Percentiles rank a stretch among this genome's conserved stretches.
phyloP scores from a whole-genome alignment of 805 yeast species.

The Henningerozyma blattae region DNA sequence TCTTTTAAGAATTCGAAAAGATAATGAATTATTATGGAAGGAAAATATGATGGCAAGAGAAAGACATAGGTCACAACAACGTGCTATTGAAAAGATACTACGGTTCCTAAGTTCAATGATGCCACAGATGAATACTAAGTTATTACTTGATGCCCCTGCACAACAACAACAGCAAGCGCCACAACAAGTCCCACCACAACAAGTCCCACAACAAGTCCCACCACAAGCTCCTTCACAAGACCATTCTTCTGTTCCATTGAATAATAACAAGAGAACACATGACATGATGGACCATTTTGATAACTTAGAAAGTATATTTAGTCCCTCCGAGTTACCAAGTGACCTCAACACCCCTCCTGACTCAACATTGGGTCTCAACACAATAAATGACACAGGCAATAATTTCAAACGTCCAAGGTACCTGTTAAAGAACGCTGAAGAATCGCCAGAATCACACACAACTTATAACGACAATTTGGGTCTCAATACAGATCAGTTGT shows the following conservation, averaged over 20 bases:
- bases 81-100: slow-evolving; percentile 76
- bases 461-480: background rate
- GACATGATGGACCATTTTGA: too few species aligned
- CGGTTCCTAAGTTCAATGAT: slow-evolving; percentile 71
- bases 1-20: slow-evolving; percentile 67
- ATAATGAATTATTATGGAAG: slow-evolving; percentile 84
- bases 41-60: slow-evolving; percentile 78
- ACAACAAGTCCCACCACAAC: too few species aligned
- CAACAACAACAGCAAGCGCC: too few species aligned
- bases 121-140: slow-evolving; percentile 11
- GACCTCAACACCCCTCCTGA: too few species aligned
- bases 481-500: background rate
- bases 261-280: too few species aligned
- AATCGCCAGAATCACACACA: background rate
- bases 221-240: too few species aligned
- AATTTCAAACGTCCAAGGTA: slow-evolving; percentile 5
- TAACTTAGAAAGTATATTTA: too few species aligned
- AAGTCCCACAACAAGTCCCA: too few species aligned
- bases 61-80: slow-evolving; percentile 74
- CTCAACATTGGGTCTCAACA: too few species aligned
- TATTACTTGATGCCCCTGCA: too few species aligned
- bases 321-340: too few species aligned
- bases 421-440: slow-evolving; percentile 17
- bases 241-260: too few species aligned
- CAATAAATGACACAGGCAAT: background rate